A percentile compares a stretch with the other conserved stretches of the same genome.
Conservation (phyloP, 768 basidiomycete genomes). For the Trametes sanguinea region DNA sequence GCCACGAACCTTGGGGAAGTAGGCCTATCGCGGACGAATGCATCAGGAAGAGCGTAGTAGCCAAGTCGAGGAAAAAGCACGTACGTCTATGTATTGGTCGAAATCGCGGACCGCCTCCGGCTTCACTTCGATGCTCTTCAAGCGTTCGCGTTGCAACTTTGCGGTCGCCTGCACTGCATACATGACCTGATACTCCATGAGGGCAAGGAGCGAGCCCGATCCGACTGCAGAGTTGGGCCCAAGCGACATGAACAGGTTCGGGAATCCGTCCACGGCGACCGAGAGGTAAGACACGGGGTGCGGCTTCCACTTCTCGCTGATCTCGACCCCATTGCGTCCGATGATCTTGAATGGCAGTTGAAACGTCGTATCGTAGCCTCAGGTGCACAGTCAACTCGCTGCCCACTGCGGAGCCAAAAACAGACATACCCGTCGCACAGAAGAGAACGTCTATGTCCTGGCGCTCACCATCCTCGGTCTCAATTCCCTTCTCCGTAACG, state of each 20-base stretch:
- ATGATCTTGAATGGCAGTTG: constrained; percentile 52
- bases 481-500: constrained; percentile 56
- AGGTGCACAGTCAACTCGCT: neutral
- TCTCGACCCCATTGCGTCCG: constrained; percentile 52
- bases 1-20: constrained; percentile 46
- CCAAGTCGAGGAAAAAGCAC: constrained; percentile 7
- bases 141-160: constrained; percentile 63
- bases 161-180: constrained; percentile 55
- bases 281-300: constrained; percentile 61
- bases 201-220: constrained; percentile 53
- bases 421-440: constrained; percentile 61
- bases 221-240: constrained; percentile 62
- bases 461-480: constrained; percentile 54
- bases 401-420: neutral
- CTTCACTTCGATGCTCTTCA: constrained; percentile 64
- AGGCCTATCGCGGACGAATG: constrained; percentile 37
- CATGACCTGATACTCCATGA: constrained; percentile 58
- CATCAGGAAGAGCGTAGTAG: neutral
- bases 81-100: constrained; percentile 58
- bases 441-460: constrained; percentile 60
- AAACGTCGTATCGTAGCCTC: constrained; percentile 57
- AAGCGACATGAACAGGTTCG: constrained; percentile 62
- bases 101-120: constrained; percentile 61
- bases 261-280: constrained; percentile 62
- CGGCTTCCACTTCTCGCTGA: constrained; percentile 56